Base-by-base conservation (phyloP, 345 rosid species). In the Salix viminalis region DNA sequence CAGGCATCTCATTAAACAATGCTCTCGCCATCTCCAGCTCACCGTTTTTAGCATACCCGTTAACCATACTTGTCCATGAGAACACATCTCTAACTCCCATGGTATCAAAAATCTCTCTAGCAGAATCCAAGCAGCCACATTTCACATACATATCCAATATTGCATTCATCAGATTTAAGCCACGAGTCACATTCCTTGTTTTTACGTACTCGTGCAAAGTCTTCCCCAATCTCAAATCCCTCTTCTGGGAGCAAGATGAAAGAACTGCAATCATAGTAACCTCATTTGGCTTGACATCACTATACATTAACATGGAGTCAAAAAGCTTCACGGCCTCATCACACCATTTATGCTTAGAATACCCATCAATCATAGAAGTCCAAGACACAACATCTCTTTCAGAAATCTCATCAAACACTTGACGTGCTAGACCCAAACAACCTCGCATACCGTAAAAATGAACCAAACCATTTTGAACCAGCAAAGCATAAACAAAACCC, bases 51-150 rank as follows among this genome's bases (percentile, higher is more conserved):
- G 88, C 88, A 70, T 79, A 81, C 58, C 88, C 86, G 2, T 86
- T 79, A 36, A 86, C 79, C 83, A 86, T 86, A 37, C 72, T 86
- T n/a, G 88, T 86, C 88, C 86, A 83, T 0, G 88, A 81, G 79
- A 83, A 86, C n/a, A 86, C 86, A 70, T 86, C 88, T 65, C 76
- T 82, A 28, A 41, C 67, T 41, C 34, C 75, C 80, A 86, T 83
- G 48, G 19, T 56, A 15, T 83, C 85, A 41, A 83, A 86, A 61
- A 81, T 13, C 77, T 77, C 84, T 52, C 65, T 72, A 6, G 85
- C 86, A 26, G 36, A 46, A 21, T 2, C 75, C 82, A 86, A 77
- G 80, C 85, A 77, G 41, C 83, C 80, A 23, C 86, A 86, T 72
- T 86, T 86, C 32, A 83, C 75, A 50, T 83, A 86, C 86, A 83